These are phyloP conservation scores for Camelina laxa DNA, from an alignment of 345 rosid species.

Conservation along the genomic window DNA sequence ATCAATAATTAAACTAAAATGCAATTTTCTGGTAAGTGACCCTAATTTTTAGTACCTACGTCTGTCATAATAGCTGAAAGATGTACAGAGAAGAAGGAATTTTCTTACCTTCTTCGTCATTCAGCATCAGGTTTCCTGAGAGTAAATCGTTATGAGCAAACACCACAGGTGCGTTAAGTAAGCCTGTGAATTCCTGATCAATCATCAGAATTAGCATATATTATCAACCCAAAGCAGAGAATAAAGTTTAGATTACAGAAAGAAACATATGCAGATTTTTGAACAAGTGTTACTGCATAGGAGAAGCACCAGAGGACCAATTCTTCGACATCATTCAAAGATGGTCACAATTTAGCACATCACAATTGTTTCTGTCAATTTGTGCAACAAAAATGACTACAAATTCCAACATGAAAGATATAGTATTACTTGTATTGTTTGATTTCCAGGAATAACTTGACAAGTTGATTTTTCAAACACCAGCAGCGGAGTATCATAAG, in stretches of 20 bases:
- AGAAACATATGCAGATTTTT: conserved; percentile 4
- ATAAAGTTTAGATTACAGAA: not conserved
- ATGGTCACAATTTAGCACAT: conserved; percentile 9
- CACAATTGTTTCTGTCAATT: not conserved
- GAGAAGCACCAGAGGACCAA: conserved; percentile 13
- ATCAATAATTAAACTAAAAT: conserved; percentile 14
- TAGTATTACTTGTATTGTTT: not conserved
- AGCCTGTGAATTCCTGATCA: conserved; percentile 83
- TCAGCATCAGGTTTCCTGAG: conserved; percentile 89
- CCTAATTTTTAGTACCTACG: not conserved
- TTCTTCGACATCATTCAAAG: not conserved
- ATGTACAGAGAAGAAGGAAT: conserved; percentile 1
- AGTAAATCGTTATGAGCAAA: conserved; percentile 96
- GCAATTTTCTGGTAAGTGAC: not conserved
- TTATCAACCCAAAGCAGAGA: conserved; percentile 17
- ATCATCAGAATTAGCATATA: conserved; percentile 45
- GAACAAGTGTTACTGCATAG: not conserved
- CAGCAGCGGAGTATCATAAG: not conserved
- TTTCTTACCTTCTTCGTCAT: conserved; percentile 74
- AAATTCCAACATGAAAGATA: not conserved
- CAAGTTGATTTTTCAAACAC: not conserved
- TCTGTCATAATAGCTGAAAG: not conserved
- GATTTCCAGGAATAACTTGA: conserved; percentile 8
- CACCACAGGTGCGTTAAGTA: conserved; percentile 79
- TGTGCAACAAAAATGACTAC: not conserved